A percentile compares a stretch with the other conserved stretches of the same genome.
These are phyloP conservation scores for Trichoderma semiorbis DNA, from an alignment of 2,329 filamentous ascomycete species.

Conservation along the genomic window DNA sequence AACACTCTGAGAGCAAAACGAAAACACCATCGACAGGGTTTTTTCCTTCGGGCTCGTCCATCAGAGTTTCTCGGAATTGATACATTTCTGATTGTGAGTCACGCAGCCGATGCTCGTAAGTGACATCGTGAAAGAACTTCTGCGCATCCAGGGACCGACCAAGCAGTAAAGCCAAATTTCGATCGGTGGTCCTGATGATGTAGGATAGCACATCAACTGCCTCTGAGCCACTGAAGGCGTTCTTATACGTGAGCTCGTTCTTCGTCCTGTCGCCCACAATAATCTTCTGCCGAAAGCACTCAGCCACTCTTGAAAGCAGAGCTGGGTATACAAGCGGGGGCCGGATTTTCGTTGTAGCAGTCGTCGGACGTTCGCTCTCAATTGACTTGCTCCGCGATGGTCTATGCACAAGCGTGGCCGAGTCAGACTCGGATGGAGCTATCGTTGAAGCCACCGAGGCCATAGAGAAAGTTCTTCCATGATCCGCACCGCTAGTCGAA, in stretches of 20 bases:
- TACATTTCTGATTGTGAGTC: slow-evolving; percentile 95
- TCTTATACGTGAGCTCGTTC: slow-evolving; percentile 96
- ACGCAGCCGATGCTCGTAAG: slow-evolving; percentile 91
- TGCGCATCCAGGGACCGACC: slow-evolving; percentile 93
- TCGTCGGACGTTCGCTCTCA: slow-evolving; percentile 54
- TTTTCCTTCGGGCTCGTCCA: slow-evolving; percentile 75
- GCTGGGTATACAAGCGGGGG: slow-evolving; percentile 92
- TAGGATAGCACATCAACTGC: slow-evolving; percentile 93
- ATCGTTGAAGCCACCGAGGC: slow-evolving; percentile 75
- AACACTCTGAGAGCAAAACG: slow-evolving; percentile 92
- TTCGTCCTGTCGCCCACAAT: slow-evolving; percentile 84
- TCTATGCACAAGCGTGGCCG: slow-evolving; percentile 48
- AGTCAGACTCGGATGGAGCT: slow-evolving; percentile 56
- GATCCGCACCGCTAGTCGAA: slow-evolving; percentile 47
- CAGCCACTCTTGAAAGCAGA: slow-evolving; percentile 85
- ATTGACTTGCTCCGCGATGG: slow-evolving; percentile 56
- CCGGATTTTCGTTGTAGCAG: slow-evolving; percentile 53
- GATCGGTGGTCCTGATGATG: slow-evolving; percentile 94
- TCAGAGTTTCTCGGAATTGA: slow-evolving; percentile 89
- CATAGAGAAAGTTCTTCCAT: slow-evolving; percentile 80
- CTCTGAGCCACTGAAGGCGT: slow-evolving; percentile 91
- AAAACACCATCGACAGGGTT: slow-evolving; percentile 87
- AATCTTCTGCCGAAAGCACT: slow-evolving; percentile 88
- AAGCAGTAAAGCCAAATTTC: slow-evolving; percentile 86
- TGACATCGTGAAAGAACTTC: slow-evolving; percentile 99